Percentiles rank a stretch among this genome's conserved stretches.
These are phyloP conservation scores for Umbelopsis vinacea DNA, from an alignment of 192 early-diverging fungal genomes.

Conservation along the genomic window DNA sequence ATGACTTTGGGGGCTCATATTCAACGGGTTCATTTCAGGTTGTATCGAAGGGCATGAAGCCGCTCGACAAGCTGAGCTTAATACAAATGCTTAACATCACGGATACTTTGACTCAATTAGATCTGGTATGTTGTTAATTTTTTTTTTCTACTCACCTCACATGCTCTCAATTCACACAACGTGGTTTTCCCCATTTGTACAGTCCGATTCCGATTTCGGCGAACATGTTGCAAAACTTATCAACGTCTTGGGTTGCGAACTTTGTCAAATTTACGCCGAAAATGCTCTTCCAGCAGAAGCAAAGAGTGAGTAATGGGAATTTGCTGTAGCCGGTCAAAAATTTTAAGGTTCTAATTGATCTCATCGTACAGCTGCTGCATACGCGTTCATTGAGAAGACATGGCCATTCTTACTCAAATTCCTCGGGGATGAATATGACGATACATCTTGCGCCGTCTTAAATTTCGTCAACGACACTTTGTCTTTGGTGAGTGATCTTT, in stretches of 20 bases:
- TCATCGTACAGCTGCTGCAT: slow-evolving; percentile 47
- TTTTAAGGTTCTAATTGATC: not conserved
- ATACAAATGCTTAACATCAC: slow-evolving; percentile 75
- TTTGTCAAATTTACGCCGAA: slow-evolving; percentile 67
- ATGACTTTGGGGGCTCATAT: not conserved
- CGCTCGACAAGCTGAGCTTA: slow-evolving; percentile 86
- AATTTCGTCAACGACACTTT: slow-evolving; percentile 75
- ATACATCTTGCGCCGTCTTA: slow-evolving; percentile 78
- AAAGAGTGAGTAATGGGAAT: slow-evolving; percentile 28
- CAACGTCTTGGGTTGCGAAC: slow-evolving; percentile 75
- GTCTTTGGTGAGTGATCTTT: slow-evolving; percentile 60
- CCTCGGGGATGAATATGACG: slow-evolving; percentile 81
- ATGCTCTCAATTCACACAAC: slow-evolving; percentile 1
- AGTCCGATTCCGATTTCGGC: slow-evolving; percentile 65
- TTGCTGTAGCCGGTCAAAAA: not conserved
- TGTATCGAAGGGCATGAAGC: slow-evolving; percentile 91
- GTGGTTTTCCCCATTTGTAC: slow-evolving; percentile 1
- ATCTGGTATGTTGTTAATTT: slow-evolving; percentile 41
- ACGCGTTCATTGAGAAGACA: slow-evolving; percentile 72
- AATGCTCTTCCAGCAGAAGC: slow-evolving; percentile 31
- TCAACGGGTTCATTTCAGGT: slow-evolving; percentile 42
- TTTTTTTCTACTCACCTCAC: not conserved
- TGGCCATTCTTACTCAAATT: slow-evolving; percentile 81
- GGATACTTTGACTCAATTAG: slow-evolving; percentile 47
- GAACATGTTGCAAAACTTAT: slow-evolving; percentile 71